Base-by-base conservation (phyloP, 139 green algal species). In the Gonium pectorale region DNA sequence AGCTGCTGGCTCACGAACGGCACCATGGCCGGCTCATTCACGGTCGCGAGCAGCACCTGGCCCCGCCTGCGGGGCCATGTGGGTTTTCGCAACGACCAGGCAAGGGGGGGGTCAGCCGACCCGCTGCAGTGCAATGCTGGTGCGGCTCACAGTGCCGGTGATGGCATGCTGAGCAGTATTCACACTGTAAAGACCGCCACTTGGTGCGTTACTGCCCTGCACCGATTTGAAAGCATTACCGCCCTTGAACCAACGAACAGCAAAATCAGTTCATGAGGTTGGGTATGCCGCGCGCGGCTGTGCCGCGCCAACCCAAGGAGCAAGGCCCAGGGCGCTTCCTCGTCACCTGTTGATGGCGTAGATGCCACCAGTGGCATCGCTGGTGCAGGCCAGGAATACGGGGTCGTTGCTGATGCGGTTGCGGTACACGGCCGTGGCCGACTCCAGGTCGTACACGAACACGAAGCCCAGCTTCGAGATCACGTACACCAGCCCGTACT, bases 361-460 rank as follows among this genome's bases (percentile, higher is more conserved):
- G 46, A 99, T 96, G 66, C 97, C 97, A 43, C 97, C 97, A 7
- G 88, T 95, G 31, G 78, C 69, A 0, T 94, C 89, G 2, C 94
- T 94, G 70, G 90, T 81, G 22, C 90, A 92, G 2, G 97, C 95
- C 44, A 99, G 83, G 90, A 99, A 99, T 80, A 99, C 96, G 70
- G 97, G 97, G 82, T 99, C 97, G 0, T 95, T 90, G 56, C 92
- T 97, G 91, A 99, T 98, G 66, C 97, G 91, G 86, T 98, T 99
- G 75, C 97, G 92, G 94, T 99, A 99, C 33, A 99, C 94, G 37
- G 97, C 97, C 29, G 96, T 97, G 29, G 95, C 97, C 15, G 94
- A 98, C 91, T 98, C 95, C 82, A 99, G 89, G 88, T 99, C 97
- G 86, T 99, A 99, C 80, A 99, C 97, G 89, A 99, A 99, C 75